These are phyloP conservation scores for Dorcoceras hygrometricum DNA, from an alignment of 257 asterid genomes.

Conservation along the genomic window DNA sequence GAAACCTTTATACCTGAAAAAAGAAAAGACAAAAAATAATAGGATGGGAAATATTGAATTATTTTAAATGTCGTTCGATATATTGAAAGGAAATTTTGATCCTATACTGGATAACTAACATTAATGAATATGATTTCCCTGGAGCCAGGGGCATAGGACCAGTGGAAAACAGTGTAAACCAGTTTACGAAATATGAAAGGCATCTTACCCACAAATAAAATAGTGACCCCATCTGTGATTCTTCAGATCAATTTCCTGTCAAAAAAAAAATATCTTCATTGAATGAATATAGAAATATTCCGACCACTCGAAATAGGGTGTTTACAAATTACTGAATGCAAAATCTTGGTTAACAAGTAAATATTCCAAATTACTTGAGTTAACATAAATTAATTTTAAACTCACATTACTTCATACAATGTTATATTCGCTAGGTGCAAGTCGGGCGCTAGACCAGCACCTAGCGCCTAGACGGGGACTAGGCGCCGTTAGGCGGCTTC, in stretches of 20 bases:
- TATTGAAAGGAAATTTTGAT: neutral
- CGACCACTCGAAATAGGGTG: neutral
- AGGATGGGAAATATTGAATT: neutral
- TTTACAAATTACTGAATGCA: neutral
- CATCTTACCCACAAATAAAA: slow-evolving; percentile 83
- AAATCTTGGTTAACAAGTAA: neutral
- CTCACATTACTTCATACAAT: too few species aligned
- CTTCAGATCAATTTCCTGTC: slow-evolving; percentile 85
- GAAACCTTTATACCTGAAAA: slow-evolving; percentile 84
- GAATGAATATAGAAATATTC: neutral
- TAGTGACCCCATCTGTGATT: slow-evolving; percentile 91
- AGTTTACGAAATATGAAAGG: slow-evolving; percentile 23
- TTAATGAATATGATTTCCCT: neutral
- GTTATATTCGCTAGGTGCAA: too few species aligned
- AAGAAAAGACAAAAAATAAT: neutral
- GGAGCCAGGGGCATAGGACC: neutral
- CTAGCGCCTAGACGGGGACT: too few species aligned
- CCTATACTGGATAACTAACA: neutral
- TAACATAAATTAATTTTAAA: too few species aligned
- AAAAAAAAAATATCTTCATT: neutral
- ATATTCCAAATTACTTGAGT: neutral
- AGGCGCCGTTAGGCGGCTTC: too few species aligned
- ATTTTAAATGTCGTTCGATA: neutral
- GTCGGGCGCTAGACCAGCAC: too few species aligned
- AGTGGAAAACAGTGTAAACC: neutral